phyloP scores from a whole-genome alignment of 2,329 filamentous ascomycete species.

The Sporothrix pallida region DNA sequence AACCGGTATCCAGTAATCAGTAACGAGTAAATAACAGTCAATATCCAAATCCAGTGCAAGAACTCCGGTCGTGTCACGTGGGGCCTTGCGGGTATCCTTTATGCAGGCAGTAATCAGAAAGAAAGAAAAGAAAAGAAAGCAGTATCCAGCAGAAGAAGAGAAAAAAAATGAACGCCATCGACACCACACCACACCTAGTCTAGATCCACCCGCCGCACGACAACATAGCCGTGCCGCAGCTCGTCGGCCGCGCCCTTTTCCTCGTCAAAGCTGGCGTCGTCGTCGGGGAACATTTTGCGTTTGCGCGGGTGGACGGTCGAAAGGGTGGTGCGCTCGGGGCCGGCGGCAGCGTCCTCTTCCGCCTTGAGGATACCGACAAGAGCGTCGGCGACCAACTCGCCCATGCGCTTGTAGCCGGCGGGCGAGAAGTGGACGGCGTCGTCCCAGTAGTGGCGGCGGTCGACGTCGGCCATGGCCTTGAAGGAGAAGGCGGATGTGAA shows the following conservation, averaged over 20 bases:
- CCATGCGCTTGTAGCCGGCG: conserved; percentile 67
- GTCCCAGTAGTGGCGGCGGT: conserved; percentile 61
- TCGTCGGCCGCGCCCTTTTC: conserved; percentile 55
- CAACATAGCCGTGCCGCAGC: conserved; percentile 59
- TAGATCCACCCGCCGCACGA: conserved; percentile 59
- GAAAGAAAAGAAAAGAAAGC: background rate
- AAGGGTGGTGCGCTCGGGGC: background rate
- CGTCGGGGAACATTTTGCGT: conserved; percentile 43
- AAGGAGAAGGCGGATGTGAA: conserved; percentile 61
- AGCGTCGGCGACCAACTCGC: conserved; percentile 59
- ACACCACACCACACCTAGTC: conserved; percentile 45
- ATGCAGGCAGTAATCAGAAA: background rate
- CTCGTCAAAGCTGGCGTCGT: conserved; percentile 55
- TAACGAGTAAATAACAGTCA: background rate
- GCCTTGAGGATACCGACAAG: conserved; percentile 55
- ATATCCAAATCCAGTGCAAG: background rate
- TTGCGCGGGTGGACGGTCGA: conserved; percentile 32
- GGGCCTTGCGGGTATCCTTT: conserved; percentile 26
- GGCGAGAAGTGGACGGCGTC: conserved; percentile 65
- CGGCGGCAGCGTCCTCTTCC: conserved; percentile 42
- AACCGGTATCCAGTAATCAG: background rate
- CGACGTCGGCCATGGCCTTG: conserved; percentile 53
- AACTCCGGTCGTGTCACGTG: conserved; percentile 8
- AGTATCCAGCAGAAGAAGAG: background rate
- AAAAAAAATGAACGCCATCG: background rate